Conservation (phyloP, 106 monocot species). For the Dendrobium chrysotoxum region DNA sequence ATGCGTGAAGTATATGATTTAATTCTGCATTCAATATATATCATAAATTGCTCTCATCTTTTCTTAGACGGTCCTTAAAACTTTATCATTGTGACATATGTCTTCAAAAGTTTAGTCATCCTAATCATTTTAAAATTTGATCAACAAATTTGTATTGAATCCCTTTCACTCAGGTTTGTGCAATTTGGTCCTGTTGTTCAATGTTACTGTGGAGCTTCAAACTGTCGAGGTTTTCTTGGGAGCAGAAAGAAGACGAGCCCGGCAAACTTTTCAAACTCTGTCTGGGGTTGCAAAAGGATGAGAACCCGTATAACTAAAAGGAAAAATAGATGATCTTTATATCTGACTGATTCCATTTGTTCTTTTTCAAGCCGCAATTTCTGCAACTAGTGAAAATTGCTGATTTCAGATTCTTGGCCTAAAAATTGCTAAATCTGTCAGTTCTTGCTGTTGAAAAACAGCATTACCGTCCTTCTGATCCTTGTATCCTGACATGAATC, state of each 20-base stretch:
- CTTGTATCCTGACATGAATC: not conserved
- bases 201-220: conserved; percentile 69
- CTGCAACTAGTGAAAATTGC: not conserved
- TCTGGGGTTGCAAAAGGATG: conserved; percentile 40
- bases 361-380: not conserved
- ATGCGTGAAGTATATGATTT: too few relatives aligned
- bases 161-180: conserved; percentile 47
- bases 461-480: not conserved
- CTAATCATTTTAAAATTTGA: too few relatives aligned
- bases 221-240: conserved; percentile 85
- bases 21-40: too few relatives aligned
- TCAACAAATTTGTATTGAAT: too few relatives aligned
- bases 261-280: not conserved
- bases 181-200: conserved; percentile 81
- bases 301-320: not conserved
- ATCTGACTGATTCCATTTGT: not conserved
- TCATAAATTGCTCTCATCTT: too few relatives aligned
- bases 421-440: too few relatives aligned
- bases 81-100: too few relatives aligned
- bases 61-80: too few relatives aligned
- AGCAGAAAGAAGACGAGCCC: conserved; percentile 31
- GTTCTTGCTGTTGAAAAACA: too few relatives aligned
- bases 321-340: not conserved
- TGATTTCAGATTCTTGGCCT: too few relatives aligned
- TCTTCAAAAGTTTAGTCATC: too few relatives aligned